Evolutionary conservation across 2,329 filamentous ascomycete genomes (phyloP).

Genomic region (Trichoderma pleuroti): DNA sequence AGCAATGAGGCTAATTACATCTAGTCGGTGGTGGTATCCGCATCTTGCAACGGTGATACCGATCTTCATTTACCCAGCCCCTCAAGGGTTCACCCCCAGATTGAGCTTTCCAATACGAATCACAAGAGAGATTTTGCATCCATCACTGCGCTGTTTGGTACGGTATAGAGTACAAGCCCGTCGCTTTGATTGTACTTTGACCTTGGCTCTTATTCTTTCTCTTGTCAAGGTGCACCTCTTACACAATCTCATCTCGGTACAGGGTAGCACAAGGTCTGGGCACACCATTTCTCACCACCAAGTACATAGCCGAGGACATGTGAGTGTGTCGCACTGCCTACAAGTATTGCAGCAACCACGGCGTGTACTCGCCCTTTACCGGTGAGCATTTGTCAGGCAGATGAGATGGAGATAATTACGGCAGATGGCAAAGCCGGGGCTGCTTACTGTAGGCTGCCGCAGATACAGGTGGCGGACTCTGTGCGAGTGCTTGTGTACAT

Average conservation of each 20-base stretch:
- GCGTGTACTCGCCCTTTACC: not conserved
- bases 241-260: not conserved
- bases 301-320: not conserved
- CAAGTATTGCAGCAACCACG: not conserved
- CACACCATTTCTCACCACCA: not conserved
- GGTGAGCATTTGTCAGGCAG: not conserved
- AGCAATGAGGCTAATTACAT: not conserved
- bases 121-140: not conserved
- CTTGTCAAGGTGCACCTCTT: not conserved
- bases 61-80: not conserved
- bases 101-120: not conserved
- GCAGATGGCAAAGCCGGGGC: not conserved
- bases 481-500: too few species aligned
- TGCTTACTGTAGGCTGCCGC: not conserved
- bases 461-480: not conserved
- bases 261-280: not conserved
- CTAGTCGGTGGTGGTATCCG: not conserved
- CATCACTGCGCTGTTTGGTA: not conserved
- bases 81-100: not conserved
- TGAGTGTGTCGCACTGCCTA: not conserved
- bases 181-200: not conserved
- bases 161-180: not conserved
- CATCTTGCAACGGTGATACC: not conserved
- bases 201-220: too few species aligned
- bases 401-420: not conserved